These are phyloP conservation scores for Tardiomyces blankii DNA, from an alignment of 1,139 yeast species.

Conservation along the genomic window DNA sequence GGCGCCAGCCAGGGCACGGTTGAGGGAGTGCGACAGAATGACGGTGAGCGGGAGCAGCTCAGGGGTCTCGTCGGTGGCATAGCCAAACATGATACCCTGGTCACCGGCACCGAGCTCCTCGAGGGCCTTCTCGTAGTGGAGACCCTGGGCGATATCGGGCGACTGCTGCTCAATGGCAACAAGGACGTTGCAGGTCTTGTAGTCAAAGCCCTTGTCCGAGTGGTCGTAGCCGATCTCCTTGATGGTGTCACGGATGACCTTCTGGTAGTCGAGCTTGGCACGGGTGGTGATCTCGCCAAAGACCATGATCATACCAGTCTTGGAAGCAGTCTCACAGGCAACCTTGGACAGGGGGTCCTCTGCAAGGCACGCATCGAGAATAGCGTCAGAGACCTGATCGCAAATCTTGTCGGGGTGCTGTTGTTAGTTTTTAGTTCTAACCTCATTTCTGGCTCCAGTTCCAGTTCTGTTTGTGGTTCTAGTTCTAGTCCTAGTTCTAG, in stretches of 20 bases:
- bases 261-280: conserved; percentile 92
- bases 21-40: conserved; percentile 88
- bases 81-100: conserved; percentile 99
- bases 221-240: conserved; percentile 97
- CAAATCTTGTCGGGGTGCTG: conserved; percentile 99
- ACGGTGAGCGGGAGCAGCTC: conserved; percentile 95
- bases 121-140: conserved; percentile 91
- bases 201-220: conserved; percentile 95
- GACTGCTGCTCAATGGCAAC: conserved; percentile 99
- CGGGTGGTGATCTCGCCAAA: conserved; percentile 98
- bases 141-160: conserved; percentile 98
- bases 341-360: conserved; percentile 97
- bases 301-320: conserved; percentile 98
- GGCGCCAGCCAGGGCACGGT: conserved; percentile 93
- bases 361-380: conserved; percentile 92
- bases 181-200: conserved; percentile 97
- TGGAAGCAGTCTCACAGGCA: conserved; percentile 98
- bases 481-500: no score
- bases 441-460: no score
- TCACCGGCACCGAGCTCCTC: conserved; percentile 99
- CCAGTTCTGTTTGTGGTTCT: no score
- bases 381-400: conserved; percentile 98
- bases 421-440: no score
- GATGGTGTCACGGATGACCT: conserved; percentile 94
- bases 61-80: conserved; percentile 98